Conservation (phyloP, 2,329 filamentous ascomycete genomes). For the Elsinoe arachidis region DNA sequence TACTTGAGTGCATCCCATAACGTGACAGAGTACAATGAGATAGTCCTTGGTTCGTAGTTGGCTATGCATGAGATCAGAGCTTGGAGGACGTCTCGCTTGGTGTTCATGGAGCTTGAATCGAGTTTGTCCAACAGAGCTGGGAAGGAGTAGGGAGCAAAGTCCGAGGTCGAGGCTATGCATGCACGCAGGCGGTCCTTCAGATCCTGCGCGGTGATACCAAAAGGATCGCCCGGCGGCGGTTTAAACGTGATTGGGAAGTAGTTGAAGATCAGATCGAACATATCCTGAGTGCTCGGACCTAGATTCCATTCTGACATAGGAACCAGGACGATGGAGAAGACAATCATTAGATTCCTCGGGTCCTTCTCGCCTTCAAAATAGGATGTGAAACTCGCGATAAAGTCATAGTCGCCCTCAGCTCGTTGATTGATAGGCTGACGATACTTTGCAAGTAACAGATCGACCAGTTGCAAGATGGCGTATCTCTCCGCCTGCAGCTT, state of each 20-base stretch:
- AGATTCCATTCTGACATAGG: constrained; percentile 62
- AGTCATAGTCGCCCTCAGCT: constrained; percentile 45
- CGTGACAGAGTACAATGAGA: constrained; percentile 55
- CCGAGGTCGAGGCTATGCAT: constrained; percentile 53
- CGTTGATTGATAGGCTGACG: constrained; percentile 48
- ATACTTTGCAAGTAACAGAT: constrained; percentile 54
- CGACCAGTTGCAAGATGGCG: constrained; percentile 52
- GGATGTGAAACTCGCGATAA: constrained; percentile 53
- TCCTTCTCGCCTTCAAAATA: constrained; percentile 62
- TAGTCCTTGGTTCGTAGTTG: constrained; percentile 50
- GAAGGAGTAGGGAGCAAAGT: constrained; percentile 58
- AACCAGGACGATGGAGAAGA: constrained; percentile 58
- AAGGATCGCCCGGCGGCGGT: constrained; percentile 60
- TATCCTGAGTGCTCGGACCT: constrained; percentile 48
- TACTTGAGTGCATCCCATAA: constrained; percentile 63
- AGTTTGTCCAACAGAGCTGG: constrained; percentile 61
- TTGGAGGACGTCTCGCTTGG: constrained; percentile 60
- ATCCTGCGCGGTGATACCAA: constrained; percentile 60
- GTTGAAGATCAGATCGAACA: constrained; percentile 63
- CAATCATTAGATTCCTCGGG: constrained; percentile 60
- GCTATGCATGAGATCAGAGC: constrained; percentile 51
- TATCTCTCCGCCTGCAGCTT: constrained; percentile 54
- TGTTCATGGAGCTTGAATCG: constrained; percentile 59
- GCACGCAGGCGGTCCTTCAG: constrained; percentile 55
- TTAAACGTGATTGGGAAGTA: constrained; percentile 66